Base-by-base conservation (phyloP, 2,329 filamentous ascomycete species). In the Dactylellina haptotyla region DNA sequence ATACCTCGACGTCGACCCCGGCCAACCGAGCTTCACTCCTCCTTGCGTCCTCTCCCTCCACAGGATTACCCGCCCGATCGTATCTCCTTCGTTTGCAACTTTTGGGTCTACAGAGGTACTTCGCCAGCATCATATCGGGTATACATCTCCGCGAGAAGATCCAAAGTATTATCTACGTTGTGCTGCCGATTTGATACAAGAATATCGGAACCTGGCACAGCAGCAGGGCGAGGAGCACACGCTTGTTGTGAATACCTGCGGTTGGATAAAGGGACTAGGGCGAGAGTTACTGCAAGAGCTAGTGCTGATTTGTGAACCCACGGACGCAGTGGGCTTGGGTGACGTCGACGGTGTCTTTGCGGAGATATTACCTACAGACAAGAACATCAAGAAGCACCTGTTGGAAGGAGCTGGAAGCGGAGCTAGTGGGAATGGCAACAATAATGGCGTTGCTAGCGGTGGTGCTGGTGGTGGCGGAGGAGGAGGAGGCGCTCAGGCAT, bases 1-100 rank as follows among this genome's bases (percentile, higher is more conserved):
- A 62, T 82, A 90, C n/a, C 83, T 95, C 4, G 91, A 95, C 76
- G 83, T 94, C 8, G 91, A 95, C 78, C 89, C 90, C 0, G 89
- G 88, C 0, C 90, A 93, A 77, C 90, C 91, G 1, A 91, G 93
- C 78, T 93, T 90, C 79, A 86, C 86, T 0, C 84, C 88, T 0
- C 86, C 88, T 0, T 90, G 91, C 0, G 87, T 89, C 12, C 78
- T 94, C 18, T 90, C 90, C 1, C 85, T 94, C 2, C 82, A 89
- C 12, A 83, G 86, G 26, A 80, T 93, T 9, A 83, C 82, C 0
- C 80, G 84, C 28, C 86, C 88, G 0, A 88, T 91, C 56, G 81
- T 93, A 3, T 85, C 87, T 0, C 86, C 89, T 0, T 84, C 89
- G 0, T 93, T 91, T 77, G 87, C 87, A 5, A 89, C 91, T 75